These are phyloP conservation scores for Pouteria glomerata DNA, from an alignment of 148 eudicot genomes.

Conservation along the genomic window DNA sequence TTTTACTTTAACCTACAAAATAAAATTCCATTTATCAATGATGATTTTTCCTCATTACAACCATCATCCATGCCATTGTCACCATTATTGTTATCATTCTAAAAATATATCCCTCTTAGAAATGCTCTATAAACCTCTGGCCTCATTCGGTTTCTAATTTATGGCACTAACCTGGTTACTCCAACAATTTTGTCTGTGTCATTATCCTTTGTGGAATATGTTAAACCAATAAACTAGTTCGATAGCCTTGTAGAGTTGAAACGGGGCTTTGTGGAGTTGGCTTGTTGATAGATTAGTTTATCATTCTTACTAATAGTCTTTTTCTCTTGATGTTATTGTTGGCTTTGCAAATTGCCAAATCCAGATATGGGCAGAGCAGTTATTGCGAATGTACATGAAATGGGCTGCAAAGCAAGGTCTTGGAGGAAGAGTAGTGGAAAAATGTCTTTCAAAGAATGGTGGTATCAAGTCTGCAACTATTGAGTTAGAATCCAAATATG, in stretches of 20 bases:
- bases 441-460: conserved; percentile 34
- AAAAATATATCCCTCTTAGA: not conserved
- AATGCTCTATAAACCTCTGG: not conserved
- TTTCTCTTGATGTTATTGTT: not conserved
- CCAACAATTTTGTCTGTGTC: not conserved
- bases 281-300: not conserved
- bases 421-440: conserved; percentile 67
- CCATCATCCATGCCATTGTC: not conserved
- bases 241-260: not conserved
- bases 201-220: not conserved
- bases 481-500: conserved; percentile 74
- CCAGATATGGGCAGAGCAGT: conserved; percentile 77
- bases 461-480: conserved; percentile 61
- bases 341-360: conserved; percentile 13
- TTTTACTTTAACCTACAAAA: not conserved
- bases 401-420: conserved; percentile 78
- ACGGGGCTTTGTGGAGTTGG: not conserved
- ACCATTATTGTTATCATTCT: not conserved
- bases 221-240: not conserved
- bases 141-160: not conserved
- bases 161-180: not conserved
- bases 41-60: not conserved
- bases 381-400: conserved; percentile 60
- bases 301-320: not conserved
- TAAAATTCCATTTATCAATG: not conserved